These are phyloP conservation scores for Apiotrichum montevideense DNA, from an alignment of 1,284 basidiomycete species.

Conservation along the genomic window DNA sequence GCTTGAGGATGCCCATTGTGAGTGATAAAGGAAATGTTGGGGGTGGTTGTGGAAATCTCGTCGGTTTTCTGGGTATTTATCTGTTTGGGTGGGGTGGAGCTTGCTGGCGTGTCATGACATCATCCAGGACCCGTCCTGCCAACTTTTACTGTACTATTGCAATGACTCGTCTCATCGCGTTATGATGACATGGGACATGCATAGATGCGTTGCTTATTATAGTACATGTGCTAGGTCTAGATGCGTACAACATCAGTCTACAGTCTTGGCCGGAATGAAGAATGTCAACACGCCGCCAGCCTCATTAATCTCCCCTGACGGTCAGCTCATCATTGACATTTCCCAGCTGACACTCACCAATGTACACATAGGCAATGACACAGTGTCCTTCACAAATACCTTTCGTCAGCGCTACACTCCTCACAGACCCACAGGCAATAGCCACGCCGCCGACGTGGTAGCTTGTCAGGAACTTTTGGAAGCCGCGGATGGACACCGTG, in stretches of 20 bases:
- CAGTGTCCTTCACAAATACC: constrained; percentile 80
- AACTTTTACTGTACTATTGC: too few relatives aligned
- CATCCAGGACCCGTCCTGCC: too few relatives aligned
- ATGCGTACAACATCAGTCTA: too few relatives aligned
- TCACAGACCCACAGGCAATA: constrained; percentile 67
- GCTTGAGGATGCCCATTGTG: background rate
- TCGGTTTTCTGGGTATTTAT: too few relatives aligned
- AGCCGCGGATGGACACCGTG: constrained; percentile 64
- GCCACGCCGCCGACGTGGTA: constrained; percentile 79
- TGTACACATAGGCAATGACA: constrained; percentile 82
- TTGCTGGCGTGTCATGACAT: too few relatives aligned
- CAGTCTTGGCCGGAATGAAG: constrained; percentile 60
- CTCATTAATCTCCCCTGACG: constrained; percentile 60
- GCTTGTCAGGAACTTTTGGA: constrained; percentile 75
- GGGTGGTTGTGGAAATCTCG: too few relatives aligned
- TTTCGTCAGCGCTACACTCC: constrained; percentile 44
- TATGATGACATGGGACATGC: too few relatives aligned
- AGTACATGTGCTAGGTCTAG: too few relatives aligned
- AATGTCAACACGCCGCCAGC: constrained; percentile 81
- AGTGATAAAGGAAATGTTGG: too few relatives aligned
- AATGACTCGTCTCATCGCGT: too few relatives aligned
- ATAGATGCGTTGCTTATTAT: too few relatives aligned
- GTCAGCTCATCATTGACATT: background rate
- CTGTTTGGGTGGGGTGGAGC: too few relatives aligned
- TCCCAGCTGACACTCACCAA: constrained; percentile 49